Evolutionary conservation across 768 basidiomycete species (phyloP), one percentile per base, ranked within the genome.

Genomic region (Kwoniella sp.): DNA sequence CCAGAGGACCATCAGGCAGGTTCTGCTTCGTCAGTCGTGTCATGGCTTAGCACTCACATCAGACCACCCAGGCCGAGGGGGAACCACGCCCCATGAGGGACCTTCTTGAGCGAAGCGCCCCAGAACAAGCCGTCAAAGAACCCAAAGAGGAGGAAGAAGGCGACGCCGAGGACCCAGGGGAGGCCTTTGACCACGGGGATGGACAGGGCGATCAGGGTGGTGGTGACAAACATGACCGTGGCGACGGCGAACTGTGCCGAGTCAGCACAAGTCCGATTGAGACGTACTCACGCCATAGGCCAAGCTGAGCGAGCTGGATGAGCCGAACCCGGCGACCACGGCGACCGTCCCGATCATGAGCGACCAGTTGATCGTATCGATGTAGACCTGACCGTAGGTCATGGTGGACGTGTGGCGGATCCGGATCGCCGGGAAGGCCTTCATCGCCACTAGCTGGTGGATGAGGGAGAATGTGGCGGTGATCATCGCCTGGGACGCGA

Each of bases 161-260:
- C 6, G 27, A 20, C 45, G 17, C 32, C 45, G 7, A 33, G 12
- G n/a, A 46, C 3, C 9, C 31, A 33, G 7, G 17, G 32, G 31
- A 46, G 25, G 5, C 32, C 8, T 33, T 33, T 33, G 15, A 46
- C 45, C 19, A 46, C 32, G 14, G 36, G 22, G 2, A 33, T 20
- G 6, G 36, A 29, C 5, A 46, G 19, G 9, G 45, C 20, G 6
- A 46, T 33, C 45, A 46, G 32, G 7, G 36, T 19, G 6, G 45
- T 46, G 32, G 45, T 46, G 17, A 46, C 45, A 11, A 46, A 33
- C 45, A 46, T 46, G 5, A 46, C 45, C n/a, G n/a, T n/a, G n/a
- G n/a, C n/a, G n/a, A n/a, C n/a, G n/a, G n/a, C n/a, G n/a, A n/a
- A n/a, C n/a, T n/a, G n/a, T n/a, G n/a, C n/a, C n/a, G n/a, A n/a